Evolutionary conservation across 352 stramenopile species (phyloP).

Genomic region (Phytopythium oedochilum): DNA sequence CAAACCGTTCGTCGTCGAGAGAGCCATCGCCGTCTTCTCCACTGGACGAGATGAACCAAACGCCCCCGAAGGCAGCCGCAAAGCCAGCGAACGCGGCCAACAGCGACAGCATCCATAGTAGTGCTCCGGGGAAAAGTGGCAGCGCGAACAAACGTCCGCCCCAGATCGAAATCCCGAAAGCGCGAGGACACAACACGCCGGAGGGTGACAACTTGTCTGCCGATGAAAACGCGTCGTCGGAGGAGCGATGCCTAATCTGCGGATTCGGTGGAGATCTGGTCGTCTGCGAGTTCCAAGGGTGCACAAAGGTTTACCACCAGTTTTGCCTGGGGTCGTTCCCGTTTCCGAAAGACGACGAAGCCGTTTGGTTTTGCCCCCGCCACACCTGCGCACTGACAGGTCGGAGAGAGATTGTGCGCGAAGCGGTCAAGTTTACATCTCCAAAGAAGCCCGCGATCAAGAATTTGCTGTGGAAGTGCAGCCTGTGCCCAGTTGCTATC

Average conservation of each 20-base stretch:
- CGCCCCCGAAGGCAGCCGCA: constrained; percentile 24
- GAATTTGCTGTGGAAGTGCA: constrained; percentile 81
- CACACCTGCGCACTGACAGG: constrained; percentile 71
- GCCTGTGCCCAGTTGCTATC: constrained; percentile 63
- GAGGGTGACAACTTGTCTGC: constrained; percentile 26
- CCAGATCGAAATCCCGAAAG: constrained; percentile 32
- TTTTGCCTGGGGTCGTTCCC: constrained; percentile 78
- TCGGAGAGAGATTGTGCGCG: constrained; percentile 41
- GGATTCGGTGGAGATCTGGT: constrained; percentile 78
- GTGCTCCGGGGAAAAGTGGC: neutral
- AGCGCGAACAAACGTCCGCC: constrained; percentile 31
- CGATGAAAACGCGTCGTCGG: constrained; percentile 46
- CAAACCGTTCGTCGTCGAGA: constrained; percentile 29
- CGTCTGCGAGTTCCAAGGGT: constrained; percentile 76
- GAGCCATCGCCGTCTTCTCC: constrained; percentile 28
- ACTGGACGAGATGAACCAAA: constrained; percentile 19
- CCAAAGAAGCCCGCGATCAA: constrained; percentile 44
- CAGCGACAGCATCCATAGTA: constrained; percentile 2
- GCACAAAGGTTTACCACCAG: constrained; percentile 86
- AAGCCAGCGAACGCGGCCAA: neutral
- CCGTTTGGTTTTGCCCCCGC: constrained; percentile 77
- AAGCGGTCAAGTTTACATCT: constrained; percentile 35
- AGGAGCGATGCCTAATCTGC: constrained; percentile 80
- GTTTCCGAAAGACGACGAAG: constrained; percentile 76
- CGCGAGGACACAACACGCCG: constrained; percentile 21